Percentiles rank a stretch among this genome's conserved stretches.
phyloP scores from a whole-genome alignment of 805 yeast genomes.

The Priceomyces melissophilus region DNA sequence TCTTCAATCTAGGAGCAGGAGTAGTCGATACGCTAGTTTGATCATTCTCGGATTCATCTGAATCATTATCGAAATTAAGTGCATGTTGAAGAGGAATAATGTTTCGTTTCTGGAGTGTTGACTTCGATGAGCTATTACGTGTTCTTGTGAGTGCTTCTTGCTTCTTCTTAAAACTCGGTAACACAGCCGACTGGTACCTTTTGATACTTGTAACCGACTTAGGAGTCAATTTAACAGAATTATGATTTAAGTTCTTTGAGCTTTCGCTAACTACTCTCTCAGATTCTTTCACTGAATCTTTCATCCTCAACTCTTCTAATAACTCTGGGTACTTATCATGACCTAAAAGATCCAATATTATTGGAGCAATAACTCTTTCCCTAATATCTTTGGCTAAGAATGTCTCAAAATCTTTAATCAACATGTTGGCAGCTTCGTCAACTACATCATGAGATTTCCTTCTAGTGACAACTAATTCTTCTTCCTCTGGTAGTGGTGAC shows the following conservation, averaged over 20 bases:
- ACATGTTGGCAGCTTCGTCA: conserved; percentile 54
- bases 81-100: conserved; percentile 55
- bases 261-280: conserved; percentile 11
- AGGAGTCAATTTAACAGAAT: neutral
- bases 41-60: conserved; percentile 37
- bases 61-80: conserved; percentile 38
- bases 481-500: conserved; percentile 1
- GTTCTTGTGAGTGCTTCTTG: conserved; percentile 11
- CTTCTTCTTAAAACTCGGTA: conserved; percentile 37
- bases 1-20: conserved; percentile 26
- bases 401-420: conserved; percentile 61
- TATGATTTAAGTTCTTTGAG: neutral
- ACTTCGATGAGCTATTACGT: neutral
- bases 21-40: conserved; percentile 35
- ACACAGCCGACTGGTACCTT: conserved; percentile 12
- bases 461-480: conserved; percentile 9
- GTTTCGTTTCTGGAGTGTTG: conserved; percentile 29
- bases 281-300: conserved; percentile 17
- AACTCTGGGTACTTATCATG: conserved; percentile 56
- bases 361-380: conserved; percentile 69
- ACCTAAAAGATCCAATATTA: conserved; percentile 56
- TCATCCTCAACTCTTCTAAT: conserved; percentile 31
- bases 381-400: conserved; percentile 68
- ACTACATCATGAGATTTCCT: conserved; percentile 32
- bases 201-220: conserved; percentile 12